phyloP scores from a whole-genome alignment of 176 grass and related monocot species.

The Oryza officinalis region DNA sequence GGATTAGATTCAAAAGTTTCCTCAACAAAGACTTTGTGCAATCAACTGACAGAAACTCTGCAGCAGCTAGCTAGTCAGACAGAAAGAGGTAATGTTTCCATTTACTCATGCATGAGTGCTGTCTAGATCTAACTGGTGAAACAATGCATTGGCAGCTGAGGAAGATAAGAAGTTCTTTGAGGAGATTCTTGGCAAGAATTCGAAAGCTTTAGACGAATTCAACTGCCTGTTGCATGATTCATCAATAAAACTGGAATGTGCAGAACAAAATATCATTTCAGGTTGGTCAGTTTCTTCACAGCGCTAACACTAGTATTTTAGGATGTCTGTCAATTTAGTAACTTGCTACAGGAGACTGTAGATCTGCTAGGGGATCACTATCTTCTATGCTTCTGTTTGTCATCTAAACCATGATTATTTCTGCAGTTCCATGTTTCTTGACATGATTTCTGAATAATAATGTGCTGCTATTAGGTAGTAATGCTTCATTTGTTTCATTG shows the following conservation, averaged over 20 bases:
- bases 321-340: neutral
- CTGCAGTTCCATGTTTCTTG: neutral
- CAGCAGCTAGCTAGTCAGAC: constrained; percentile 74
- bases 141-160: constrained; percentile 62
- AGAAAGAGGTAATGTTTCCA: constrained; percentile 59
- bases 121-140: constrained; percentile 37
- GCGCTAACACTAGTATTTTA: constrained; percentile 17
- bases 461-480: constrained; percentile 10
- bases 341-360: neutral
- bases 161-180: constrained; percentile 76
- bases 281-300: constrained; percentile 40
- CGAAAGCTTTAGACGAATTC: constrained; percentile 71
- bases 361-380: neutral
- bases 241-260: constrained; percentile 65
- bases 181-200: constrained; percentile 65
- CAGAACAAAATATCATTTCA: constrained; percentile 56
- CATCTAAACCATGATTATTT: constrained; percentile 8
- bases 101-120: constrained; percentile 23
- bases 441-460: constrained; percentile 7
- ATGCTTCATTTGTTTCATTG: constrained; percentile 16
- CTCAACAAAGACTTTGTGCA: constrained; percentile 77
- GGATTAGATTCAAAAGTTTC: constrained; percentile 87
- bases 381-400: constrained; percentile 6
- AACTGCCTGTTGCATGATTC: constrained; percentile 54
- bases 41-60: constrained; percentile 89